phyloP scores from a whole-genome alignment of 2,329 filamentous ascomycete genomes.

The Claviceps sorghi region DNA sequence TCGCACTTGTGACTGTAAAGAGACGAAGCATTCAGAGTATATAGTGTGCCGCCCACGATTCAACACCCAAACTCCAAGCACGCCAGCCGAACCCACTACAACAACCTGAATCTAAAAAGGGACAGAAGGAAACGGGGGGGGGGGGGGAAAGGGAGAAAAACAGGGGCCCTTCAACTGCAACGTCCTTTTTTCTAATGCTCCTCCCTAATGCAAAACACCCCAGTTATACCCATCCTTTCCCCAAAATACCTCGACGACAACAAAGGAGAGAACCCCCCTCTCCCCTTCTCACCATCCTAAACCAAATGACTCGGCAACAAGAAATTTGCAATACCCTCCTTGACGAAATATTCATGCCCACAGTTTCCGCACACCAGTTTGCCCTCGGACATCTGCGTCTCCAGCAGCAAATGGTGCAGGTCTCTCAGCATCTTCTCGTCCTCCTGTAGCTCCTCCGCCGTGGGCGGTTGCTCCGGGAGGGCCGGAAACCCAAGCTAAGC shows the following conservation, averaged over 20 bases:
- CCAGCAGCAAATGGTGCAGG: conserved; percentile 66
- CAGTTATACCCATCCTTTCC: neutral
- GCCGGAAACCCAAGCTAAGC: conserved; percentile 62
- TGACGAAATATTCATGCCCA: conserved; percentile 84
- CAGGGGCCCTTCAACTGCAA: neutral
- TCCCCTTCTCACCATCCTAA: conserved; percentile 27
- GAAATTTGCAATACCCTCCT: conserved; percentile 95
- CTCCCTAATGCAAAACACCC: neutral
- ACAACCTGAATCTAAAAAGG: neutral
- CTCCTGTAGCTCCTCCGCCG: conserved; percentile 43
- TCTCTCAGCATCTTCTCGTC: conserved; percentile 62
- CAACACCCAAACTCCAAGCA: neutral
- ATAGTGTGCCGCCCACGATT: neutral
- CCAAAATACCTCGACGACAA: conserved; percentile 56
- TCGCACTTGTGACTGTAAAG: neutral
- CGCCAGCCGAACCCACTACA: neutral
- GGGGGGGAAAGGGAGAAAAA: neutral
- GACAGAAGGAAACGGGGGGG: neutral
- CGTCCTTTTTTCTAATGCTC: neutral
- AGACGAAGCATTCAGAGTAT: neutral
- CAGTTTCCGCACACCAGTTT: conserved; percentile 84
- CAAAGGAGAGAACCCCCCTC: conserved; percentile 94
- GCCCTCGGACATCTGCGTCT: conserved; percentile 81
- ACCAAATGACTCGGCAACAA: conserved; percentile 85
- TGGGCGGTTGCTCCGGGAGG: conserved; percentile 51